Percentiles rank a stretch among this genome's conserved stretches.
phyloP scores from a whole-genome alignment of 1,284 basidiomycete genomes.

The Mycosarcoma mackinlayi region DNA sequence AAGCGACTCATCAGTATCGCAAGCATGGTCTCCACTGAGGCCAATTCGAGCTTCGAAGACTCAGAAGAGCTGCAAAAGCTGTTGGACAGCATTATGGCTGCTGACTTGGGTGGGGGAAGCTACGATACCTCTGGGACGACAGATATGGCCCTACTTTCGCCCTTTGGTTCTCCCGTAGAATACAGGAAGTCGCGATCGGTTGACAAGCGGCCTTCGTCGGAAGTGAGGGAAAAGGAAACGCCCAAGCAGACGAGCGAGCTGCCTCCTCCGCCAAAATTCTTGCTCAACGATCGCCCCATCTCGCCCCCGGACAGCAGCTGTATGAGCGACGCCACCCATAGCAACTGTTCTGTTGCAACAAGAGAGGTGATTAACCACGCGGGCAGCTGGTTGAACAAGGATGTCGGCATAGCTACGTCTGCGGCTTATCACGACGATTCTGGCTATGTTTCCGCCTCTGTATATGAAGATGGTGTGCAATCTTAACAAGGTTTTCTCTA shows the following conservation, averaged over 20 bases:
- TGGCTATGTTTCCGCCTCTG: background rate
- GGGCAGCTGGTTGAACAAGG: background rate
- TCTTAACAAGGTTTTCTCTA: no score
- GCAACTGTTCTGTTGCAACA: background rate
- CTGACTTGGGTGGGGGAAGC: slow-evolving; percentile 19
- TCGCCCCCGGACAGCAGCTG: slow-evolving; percentile 35
- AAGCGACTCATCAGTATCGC: slow-evolving; percentile 21
- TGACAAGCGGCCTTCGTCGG: slow-evolving; percentile 1
- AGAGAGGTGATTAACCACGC: background rate
- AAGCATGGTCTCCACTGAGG: slow-evolving; percentile 39
- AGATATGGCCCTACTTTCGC: slow-evolving; percentile 34
- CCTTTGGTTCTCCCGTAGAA: slow-evolving; percentile 33
- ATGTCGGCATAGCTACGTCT: background rate
- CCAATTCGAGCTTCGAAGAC: slow-evolving; percentile 47
- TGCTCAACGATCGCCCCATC: slow-evolving; percentile 48
- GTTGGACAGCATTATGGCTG: slow-evolving; percentile 47
- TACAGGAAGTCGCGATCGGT: slow-evolving; percentile 1
- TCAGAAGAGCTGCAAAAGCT: slow-evolving; percentile 45
- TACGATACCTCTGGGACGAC: slow-evolving; percentile 11
- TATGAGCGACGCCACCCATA: slow-evolving; percentile 20
- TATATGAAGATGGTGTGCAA: no score
- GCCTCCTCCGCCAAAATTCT: slow-evolving; percentile 37
- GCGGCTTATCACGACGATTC: background rate
- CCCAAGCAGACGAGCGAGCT: background rate
- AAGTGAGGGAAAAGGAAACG: slow-evolving; percentile 1